Base-by-base conservation (phyloP, 164 flowering plant genomes). In the Cinnamomum chago region DNA sequence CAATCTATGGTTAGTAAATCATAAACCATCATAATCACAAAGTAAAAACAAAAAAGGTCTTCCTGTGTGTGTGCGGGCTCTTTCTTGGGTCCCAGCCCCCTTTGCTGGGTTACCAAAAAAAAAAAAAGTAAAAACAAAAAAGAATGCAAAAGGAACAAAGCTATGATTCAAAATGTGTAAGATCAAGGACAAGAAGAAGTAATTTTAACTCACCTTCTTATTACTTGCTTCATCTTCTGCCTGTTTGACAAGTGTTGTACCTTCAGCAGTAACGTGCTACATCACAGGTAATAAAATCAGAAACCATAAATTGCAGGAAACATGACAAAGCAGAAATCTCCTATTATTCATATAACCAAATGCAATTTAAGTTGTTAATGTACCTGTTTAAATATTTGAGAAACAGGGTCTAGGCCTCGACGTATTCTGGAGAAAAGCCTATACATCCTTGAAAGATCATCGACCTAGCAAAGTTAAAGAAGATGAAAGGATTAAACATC, bases 191-290 rank as follows among this genome's bases (percentile, higher is more conserved):
- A 23, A 40, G 10, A n/a, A n/a, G n/a, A 12, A 73, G 52, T 33
- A 30, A 33, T 17, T 28, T 40, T 60, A 70, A 68, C 72, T 58
- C 51, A 93, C 97, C 92, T 90, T 93, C 80, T 93, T 93, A 80
- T 81, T 89, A 79, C 90, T 90, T 72, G 99, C 97, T 67, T 97
- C 96, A 88, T 94, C 98, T 83, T 95, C 98, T 22, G 99, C 99
- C 74, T 87, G 97, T 81, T 95, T 89, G 68, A 95, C 94, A 88
- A 95, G 86, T 52, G 97, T 90, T 7, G 88, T 92, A 58, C 99
- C 99, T 83, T 95, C 96, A 69, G 88, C 91, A 73, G 93, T 89
- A 76, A 95, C 91, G 86, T 93, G 99, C 99, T 95, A 90, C 80
- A 87, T 68, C 35, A 71, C 13, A 52, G 9, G 55, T 33, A 7